Evolutionary conservation across 2,329 filamentous ascomycete genomes (phyloP).

Genomic region (Penicillium polonicum): DNA sequence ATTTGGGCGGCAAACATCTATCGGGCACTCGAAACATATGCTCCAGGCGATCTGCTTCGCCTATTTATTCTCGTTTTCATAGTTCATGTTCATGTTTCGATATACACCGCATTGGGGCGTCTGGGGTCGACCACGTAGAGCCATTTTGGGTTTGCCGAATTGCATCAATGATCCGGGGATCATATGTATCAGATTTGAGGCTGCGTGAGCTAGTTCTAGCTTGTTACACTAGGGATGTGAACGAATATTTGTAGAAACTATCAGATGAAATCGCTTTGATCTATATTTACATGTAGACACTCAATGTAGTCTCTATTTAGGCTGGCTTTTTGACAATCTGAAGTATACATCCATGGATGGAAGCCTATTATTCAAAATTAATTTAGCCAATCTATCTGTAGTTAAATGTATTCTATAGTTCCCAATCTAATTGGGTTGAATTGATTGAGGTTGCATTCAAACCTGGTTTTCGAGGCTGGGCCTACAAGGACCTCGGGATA

Average conservation of each 20-base stretch:
- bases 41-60: slow-evolving; percentile 21
- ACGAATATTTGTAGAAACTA: slow-evolving; percentile 27
- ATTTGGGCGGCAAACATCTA: slow-evolving; percentile 17
- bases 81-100: slow-evolving; percentile 28
- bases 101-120: slow-evolving; percentile 42
- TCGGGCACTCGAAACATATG: neutral
- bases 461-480: neutral
- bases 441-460: neutral
- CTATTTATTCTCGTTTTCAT: slow-evolving; percentile 19
- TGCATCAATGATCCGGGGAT: slow-evolving; percentile 29
- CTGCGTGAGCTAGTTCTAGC: neutral
- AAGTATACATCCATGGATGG: neutral
- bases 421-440: neutral
- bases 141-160: slow-evolving; percentile 26
- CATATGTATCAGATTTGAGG: slow-evolving; percentile 16
- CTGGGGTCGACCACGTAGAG: slow-evolving; percentile 36
- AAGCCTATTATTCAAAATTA: neutral
- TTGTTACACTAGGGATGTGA: slow-evolving; percentile 20
- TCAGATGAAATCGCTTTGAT: neutral
- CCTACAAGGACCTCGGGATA: neutral
- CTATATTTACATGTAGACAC: neutral
- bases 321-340: neutral
- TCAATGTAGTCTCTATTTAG: neutral
- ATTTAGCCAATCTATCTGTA: neutral
- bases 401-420: neutral